Conservation (phyloP, 495 filamentous ascomycete species). For the Tuber brumale region DNA sequence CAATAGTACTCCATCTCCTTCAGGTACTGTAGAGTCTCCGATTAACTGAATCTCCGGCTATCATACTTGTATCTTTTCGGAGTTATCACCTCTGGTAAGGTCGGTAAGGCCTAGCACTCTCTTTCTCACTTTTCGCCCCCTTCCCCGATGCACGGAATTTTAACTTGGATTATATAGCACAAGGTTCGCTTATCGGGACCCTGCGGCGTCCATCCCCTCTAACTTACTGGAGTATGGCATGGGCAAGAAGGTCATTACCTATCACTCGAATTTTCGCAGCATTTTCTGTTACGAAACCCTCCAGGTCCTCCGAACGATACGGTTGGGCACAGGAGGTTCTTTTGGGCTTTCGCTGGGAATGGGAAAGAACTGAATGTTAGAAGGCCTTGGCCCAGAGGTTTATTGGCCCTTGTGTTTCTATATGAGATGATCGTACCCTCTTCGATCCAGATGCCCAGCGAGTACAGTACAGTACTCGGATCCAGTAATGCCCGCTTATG, state of each 20-base stretch:
- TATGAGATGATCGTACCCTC: background rate
- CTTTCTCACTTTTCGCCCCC: background rate
- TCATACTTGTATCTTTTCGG: background rate
- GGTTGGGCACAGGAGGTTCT: background rate
- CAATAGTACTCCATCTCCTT: background rate
- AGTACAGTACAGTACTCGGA: background rate
- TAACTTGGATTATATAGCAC: background rate
- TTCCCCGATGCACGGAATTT: background rate
- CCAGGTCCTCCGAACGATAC: background rate
- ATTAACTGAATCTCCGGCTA: background rate
- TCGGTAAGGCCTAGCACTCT: background rate
- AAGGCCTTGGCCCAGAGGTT: background rate
- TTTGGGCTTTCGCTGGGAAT: no score
- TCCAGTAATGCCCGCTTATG: background rate
- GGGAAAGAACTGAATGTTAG: background rate
- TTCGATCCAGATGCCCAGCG: background rate
- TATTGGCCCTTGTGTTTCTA: background rate
- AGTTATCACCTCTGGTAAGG: background rate
- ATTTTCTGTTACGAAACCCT: no score
- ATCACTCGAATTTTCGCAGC: background rate
- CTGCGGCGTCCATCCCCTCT: background rate
- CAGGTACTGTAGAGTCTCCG: background rate
- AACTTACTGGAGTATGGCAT: background rate
- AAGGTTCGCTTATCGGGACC: background rate
- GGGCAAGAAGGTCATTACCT: background rate